Conservation (phyloP, 148 eudicot species). For the Rhododendron ferrugineum region DNA sequence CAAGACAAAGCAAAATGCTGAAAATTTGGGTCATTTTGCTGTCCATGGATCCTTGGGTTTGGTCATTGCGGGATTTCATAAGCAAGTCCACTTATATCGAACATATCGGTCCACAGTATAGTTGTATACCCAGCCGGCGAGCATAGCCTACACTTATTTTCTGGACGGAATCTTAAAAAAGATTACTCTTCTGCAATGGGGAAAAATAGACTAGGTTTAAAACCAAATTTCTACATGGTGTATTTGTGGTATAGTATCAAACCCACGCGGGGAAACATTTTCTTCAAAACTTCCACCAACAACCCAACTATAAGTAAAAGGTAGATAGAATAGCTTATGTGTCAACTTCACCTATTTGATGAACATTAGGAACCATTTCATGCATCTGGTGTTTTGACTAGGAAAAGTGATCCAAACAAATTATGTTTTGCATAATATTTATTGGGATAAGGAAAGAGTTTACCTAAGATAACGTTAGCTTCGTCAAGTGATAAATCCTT, state of each 20-base stretch:
- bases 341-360: background rate
- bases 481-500: conserved; percentile 50
- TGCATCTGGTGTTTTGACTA: background rate
- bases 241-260: background rate
- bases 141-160: background rate
- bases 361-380: background rate
- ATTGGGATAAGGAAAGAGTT: background rate
- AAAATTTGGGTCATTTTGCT: background rate
- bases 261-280: background rate
- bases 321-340: background rate
- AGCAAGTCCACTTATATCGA: background rate
- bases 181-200: background rate
- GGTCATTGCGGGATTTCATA: background rate
- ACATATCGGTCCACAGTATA: background rate
- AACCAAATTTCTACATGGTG: background rate
- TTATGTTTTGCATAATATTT: background rate
- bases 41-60: background rate
- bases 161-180: background rate
- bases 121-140: background rate
- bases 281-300: background rate
- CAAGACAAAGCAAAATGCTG: background rate
- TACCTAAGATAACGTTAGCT: conserved; percentile 59
- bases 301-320: background rate
- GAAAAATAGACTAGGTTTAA: background rate
- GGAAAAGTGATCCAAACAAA: background rate